phyloP scores from a whole-genome alignment of 306 rosid genomes.

The Purshia tridentata region DNA sequence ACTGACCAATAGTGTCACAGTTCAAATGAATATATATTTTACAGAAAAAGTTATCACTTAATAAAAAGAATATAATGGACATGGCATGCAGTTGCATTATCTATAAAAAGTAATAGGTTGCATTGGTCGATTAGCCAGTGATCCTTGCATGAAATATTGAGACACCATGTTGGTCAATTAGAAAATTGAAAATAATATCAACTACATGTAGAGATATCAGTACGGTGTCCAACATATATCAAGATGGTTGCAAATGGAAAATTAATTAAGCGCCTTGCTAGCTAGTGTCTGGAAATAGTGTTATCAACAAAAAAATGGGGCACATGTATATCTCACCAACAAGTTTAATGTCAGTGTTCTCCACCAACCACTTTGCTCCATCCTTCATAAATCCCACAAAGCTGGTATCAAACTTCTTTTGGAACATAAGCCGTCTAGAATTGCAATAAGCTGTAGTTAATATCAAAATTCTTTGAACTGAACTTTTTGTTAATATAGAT shows the following conservation, averaged over 20 bases:
- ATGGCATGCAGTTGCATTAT: neutral
- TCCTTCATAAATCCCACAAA: constrained; percentile 74
- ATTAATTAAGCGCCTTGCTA: too few species aligned
- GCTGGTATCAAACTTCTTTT: constrained; percentile 63
- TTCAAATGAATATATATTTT: neutral
- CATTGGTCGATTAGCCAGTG: neutral
- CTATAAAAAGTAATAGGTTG: neutral
- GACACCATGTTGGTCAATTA: neutral
- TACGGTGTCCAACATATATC: neutral
- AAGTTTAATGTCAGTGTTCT: constrained; percentile 86
- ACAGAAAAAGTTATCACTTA: neutral
- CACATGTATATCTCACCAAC: constrained; percentile 50
- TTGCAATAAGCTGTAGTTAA: constrained; percentile 28
- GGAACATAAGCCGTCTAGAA: constrained; percentile 78
- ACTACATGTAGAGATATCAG: neutral
- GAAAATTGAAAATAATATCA: neutral
- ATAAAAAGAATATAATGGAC: neutral
- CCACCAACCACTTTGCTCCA: constrained; percentile 89
- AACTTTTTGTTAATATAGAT: neutral
- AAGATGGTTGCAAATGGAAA: too few species aligned
- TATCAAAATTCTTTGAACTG: neutral
- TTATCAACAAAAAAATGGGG: neutral
- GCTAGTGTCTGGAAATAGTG: too few species aligned
- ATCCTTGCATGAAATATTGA: neutral
- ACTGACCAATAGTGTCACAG: neutral